Conservation (phyloP, 116 monocot genomes). For the Phalaenopsis hybrid region DNA sequence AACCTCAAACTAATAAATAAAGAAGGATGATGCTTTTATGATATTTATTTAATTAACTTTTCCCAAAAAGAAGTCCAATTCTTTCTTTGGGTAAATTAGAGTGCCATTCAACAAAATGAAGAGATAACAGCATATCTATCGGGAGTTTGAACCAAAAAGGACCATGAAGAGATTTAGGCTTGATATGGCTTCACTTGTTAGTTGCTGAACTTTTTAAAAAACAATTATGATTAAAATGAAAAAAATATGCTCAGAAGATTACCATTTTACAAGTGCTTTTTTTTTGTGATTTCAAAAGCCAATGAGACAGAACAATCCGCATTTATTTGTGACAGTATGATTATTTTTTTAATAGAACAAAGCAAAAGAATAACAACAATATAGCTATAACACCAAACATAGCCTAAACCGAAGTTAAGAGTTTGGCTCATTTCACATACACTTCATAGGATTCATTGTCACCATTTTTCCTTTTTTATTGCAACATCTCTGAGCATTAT, state of each 20-base stretch:
- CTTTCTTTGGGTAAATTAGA: not conserved
- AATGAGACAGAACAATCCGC: not conserved
- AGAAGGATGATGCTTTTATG: not conserved
- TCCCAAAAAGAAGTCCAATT: not conserved
- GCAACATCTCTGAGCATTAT: not conserved
- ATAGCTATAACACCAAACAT: not conserved
- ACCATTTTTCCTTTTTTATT: not conserved
- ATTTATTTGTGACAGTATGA: not conserved
- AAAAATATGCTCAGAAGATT: not conserved
- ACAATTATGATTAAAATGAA: too few species aligned
- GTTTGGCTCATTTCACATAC: not conserved
- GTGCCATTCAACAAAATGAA: not conserved
- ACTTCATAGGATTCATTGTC: not conserved
- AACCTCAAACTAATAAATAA: not conserved
- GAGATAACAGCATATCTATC: not conserved
- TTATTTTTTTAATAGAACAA: not conserved
- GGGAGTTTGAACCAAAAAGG: not conserved
- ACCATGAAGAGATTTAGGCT: not conserved
- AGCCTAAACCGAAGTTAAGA: not conserved
- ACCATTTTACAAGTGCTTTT: not conserved
- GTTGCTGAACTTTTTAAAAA: too few species aligned
- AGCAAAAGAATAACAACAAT: not conserved
- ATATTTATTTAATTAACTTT: not conserved
- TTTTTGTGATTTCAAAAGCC: not conserved
- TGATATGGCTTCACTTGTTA: too few species aligned